A percentile compares a stretch with the other conserved stretches of the same genome.
phyloP scores from a whole-genome alignment of 2,329 filamentous ascomycete genomes.

The Claviceps maximensis region DNA sequence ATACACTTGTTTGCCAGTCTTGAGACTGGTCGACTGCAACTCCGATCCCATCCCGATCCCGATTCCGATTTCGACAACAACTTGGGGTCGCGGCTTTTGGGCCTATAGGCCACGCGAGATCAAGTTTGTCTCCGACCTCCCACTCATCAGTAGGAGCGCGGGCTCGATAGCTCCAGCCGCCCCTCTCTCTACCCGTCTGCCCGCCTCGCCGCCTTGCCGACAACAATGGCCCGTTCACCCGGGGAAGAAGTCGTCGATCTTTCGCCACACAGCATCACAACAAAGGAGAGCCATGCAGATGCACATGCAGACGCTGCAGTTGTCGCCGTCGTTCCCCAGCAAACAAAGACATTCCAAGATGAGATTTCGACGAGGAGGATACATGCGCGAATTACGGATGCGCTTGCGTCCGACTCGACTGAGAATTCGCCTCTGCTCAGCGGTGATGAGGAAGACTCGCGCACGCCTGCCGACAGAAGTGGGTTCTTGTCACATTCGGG shows the following conservation, averaged over 20 bases:
- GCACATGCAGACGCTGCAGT: neutral
- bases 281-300: neutral
- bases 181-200: too few species aligned
- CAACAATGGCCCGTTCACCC: neutral
- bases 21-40: too few species aligned
- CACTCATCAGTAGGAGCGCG: too few species aligned
- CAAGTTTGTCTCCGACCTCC: neutral
- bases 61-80: neutral
- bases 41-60: neutral
- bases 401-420: conserved; percentile 5
- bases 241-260: neutral
- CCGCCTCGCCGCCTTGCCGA: too few species aligned
- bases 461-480: neutral
- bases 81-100: neutral
- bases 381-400: neutral
- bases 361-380: neutral
- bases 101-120: too few species aligned
- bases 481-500: neutral
- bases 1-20: neutral
- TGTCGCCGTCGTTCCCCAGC: neutral
- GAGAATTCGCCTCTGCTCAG: conserved; percentile 21
- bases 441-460: conserved; percentile 1
- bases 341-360: neutral
- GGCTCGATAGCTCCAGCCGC: too few species aligned
- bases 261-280: neutral